These are phyloP conservation scores for Candida awuae DNA, from an alignment of 805 yeast genomes.

Conservation along the genomic window DNA sequence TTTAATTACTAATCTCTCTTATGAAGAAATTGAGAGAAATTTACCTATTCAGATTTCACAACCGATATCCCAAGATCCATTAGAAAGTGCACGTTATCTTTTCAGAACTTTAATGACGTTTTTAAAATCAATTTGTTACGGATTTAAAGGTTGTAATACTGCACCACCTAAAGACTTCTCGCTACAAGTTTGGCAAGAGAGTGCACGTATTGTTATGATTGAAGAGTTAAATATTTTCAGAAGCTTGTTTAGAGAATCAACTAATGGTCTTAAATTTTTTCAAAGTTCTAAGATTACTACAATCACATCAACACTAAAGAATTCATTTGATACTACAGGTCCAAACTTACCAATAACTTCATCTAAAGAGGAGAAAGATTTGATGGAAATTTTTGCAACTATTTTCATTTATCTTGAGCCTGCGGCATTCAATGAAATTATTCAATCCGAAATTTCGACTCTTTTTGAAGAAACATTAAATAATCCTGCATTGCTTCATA, in stretches of 20 bases:
- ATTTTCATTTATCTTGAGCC: slow-evolving; percentile 92
- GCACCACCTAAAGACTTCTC: slow-evolving; percentile 53
- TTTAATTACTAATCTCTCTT: slow-evolving; percentile 23
- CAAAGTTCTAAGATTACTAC: slow-evolving; percentile 44
- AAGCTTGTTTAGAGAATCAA: slow-evolving; percentile 74
- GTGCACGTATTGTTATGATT: slow-evolving; percentile 71
- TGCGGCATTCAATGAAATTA: slow-evolving; percentile 89
- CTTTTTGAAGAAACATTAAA: slow-evolving; percentile 71
- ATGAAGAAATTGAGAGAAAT: slow-evolving; percentile 38
- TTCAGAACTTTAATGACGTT: slow-evolving; percentile 87
- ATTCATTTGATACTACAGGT: slow-evolving; percentile 58
- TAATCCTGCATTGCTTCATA: slow-evolving; percentile 79
- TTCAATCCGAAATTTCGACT: slow-evolving; percentile 69
- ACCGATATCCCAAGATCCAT: slow-evolving; percentile 49
- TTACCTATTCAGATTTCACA: slow-evolving; percentile 56
- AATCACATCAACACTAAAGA: slow-evolving; percentile 27
- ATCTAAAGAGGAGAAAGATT: slow-evolving; percentile 86
- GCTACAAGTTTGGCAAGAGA: slow-evolving; percentile 67
- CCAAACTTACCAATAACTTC: slow-evolving; percentile 81
- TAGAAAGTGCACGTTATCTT: slow-evolving; percentile 81
- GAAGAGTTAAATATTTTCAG: slow-evolving; percentile 79
- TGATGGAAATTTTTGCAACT: slow-evolving; percentile 92
- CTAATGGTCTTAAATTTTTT: slow-evolving; percentile 71
- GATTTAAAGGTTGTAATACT: slow-evolving; percentile 83
- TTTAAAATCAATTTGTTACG: slow-evolving; percentile 81